phyloP scores from a whole-genome alignment of 139 green algal genomes.

The Tetratostichococcus sp. region DNA sequence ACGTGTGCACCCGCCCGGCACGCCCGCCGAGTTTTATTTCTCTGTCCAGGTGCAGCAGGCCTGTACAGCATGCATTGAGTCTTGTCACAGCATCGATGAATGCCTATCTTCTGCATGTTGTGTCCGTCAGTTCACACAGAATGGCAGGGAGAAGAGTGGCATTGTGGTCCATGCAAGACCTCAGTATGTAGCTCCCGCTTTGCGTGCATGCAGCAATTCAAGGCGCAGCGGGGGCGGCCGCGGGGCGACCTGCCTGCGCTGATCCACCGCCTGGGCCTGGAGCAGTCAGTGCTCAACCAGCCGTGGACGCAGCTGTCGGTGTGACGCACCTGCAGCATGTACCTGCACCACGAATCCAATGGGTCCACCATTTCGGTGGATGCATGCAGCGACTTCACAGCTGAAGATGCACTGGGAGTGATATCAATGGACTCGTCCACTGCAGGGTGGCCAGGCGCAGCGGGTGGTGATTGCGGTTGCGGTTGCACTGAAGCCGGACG shows the following conservation, averaged over 20 bases:
- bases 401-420: too few species aligned
- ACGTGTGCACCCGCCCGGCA: constrained; percentile 58
- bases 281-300: constrained; percentile 67
- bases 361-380: too few species aligned
- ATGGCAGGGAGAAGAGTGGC: too few species aligned
- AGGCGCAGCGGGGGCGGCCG: constrained; percentile 36
- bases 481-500: constrained; percentile 62
- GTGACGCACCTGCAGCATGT: constrained; percentile 2
- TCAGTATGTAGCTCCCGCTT: too few species aligned
- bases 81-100: too few species aligned
- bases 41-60: constrained; percentile 34
- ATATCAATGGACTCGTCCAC: too few species aligned
- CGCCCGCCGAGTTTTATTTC: constrained; percentile 72
- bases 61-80: too few species aligned
- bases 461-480: constrained; percentile 67
- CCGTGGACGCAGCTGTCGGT: constrained; percentile 76
- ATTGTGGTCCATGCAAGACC: too few species aligned
- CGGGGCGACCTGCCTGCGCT: constrained; percentile 66
- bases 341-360: too few species aligned
- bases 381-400: too few species aligned
- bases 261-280: constrained; percentile 62
- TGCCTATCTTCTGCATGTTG: too few species aligned
- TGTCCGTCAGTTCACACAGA: too few species aligned
- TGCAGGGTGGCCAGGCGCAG: constrained; percentile 76
- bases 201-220: constrained; percentile 38